phyloP scores from a whole-genome alignment of 768 basidiomycete genomes.

The Pleurotus ostreatus region DNA sequence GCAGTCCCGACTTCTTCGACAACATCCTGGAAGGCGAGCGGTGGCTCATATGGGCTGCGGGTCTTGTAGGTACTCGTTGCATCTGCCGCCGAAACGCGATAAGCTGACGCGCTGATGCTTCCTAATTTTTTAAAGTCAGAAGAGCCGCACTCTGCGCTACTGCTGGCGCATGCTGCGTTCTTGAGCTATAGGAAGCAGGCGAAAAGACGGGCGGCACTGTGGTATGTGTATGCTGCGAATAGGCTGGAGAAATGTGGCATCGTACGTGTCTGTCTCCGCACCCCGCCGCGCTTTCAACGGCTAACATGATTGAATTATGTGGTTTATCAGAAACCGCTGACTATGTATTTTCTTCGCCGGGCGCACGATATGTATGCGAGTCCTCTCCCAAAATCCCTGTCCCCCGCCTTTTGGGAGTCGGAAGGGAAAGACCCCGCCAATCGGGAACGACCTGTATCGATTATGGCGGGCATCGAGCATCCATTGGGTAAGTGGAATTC shows the following conservation, averaged over 20 bases:
- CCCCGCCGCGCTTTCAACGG: not conserved
- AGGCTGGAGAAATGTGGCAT: constrained; percentile 81
- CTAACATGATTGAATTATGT: not conserved
- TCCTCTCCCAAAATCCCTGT: constrained; percentile 53
- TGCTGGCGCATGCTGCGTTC: constrained; percentile 77
- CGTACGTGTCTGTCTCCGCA: constrained; percentile 39
- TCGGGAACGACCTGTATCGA: constrained; percentile 50
- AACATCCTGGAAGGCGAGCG: constrained; percentile 67
- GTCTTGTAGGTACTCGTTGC: constrained; percentile 52
- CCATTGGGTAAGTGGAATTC: constrained; percentile 52
- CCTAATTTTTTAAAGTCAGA: constrained; percentile 57
- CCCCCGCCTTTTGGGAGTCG: constrained; percentile 79
- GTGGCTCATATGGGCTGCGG: constrained; percentile 85
- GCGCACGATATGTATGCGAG: constrained; percentile 61
- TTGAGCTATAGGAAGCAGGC: constrained; percentile 56
- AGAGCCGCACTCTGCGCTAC: constrained; percentile 75
- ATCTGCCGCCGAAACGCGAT: not conserved
- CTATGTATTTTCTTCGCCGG: constrained; percentile 74
- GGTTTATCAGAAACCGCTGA: constrained; percentile 68
- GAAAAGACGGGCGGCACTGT: constrained; percentile 65
- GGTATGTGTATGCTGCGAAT: constrained; percentile 76
- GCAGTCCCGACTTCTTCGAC: constrained; percentile 52
- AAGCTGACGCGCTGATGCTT: constrained; percentile 7
- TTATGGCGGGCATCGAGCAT: constrained; percentile 74
- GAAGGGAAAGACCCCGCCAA: constrained; percentile 44